A percentile compares a stretch with the other conserved stretches of the same genome.
phyloP scores from a whole-genome alignment of 441 rosid genomes.

The Theobroma grandiflorum region DNA sequence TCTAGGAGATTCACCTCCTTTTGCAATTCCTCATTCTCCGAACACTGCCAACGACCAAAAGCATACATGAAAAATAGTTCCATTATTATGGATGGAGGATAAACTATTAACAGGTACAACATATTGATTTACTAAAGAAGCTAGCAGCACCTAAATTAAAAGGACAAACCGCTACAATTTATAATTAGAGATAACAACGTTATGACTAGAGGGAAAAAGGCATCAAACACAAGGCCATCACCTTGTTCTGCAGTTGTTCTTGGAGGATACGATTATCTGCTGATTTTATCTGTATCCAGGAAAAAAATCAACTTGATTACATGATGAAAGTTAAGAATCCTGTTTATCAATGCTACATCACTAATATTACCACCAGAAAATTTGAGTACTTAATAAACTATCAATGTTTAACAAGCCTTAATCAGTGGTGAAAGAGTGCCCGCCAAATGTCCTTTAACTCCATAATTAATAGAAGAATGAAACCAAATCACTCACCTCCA shows the following conservation, averaged over 20 bases:
- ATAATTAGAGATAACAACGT: conserved; percentile 11
- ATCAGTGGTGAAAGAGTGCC: background rate
- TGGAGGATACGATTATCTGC: conserved; percentile 97
- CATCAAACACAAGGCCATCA: conserved; percentile 29
- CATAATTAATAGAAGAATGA: conserved; percentile 7
- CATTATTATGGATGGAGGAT: background rate
- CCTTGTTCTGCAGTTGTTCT: conserved; percentile 94
- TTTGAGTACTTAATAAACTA: background rate
- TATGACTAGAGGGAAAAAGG: conserved; percentile 3
- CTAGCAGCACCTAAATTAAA: conserved; percentile 23
- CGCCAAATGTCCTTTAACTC: background rate
- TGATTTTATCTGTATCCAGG: conserved; percentile 75
- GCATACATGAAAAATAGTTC: conserved; percentile 7
- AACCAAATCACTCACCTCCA: conserved; percentile 70
- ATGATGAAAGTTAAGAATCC: conserved; percentile 17
- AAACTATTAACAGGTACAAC: conserved; percentile 12
- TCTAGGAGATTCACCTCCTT: conserved; percentile 74
- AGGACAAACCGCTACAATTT: background rate
- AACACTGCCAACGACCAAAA: conserved; percentile 57
- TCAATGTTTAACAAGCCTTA: conserved; percentile 14
- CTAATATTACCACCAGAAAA: background rate
- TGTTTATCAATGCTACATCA: background rate
- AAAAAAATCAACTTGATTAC: conserved; percentile 34
- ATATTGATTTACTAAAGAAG: conserved; percentile 5
- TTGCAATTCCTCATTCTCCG: conserved; percentile 82